Percentiles rank a stretch among this genome's conserved stretches.
Conservation (phyloP, 2,329 filamentous ascomycete genomes). For the Nemania serpens region DNA sequence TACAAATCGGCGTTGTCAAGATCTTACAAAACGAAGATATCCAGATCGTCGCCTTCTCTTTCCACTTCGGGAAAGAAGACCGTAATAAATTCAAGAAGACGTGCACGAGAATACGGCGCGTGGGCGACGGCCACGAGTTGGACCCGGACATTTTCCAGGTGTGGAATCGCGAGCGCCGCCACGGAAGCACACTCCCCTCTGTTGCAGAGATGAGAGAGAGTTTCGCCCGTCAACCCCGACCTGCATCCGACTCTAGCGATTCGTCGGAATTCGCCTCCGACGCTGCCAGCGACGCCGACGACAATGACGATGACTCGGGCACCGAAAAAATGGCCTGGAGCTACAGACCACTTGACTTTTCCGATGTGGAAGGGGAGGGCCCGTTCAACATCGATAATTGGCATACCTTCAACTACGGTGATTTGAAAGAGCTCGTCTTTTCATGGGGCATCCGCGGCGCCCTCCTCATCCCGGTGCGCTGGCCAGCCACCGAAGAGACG, state of each 20-base stretch:
- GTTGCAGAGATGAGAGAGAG: background rate
- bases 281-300: too few species aligned
- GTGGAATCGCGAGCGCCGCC: background rate
- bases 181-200: background rate
- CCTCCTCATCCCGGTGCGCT: conserved; percentile 3
- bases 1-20: background rate
- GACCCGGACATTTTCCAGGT: background rate
- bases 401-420: background rate
- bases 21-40: background rate
- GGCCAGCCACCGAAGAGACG: too few species aligned
- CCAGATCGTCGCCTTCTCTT: background rate
- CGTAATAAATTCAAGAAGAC: background rate
- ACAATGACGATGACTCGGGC: too few species aligned
- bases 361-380: background rate
- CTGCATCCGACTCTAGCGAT: too few species aligned
- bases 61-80: background rate
- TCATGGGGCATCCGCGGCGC: background rate
- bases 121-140: background rate
- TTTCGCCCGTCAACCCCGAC: background rate
- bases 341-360: background rate
- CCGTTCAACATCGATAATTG: background rate
- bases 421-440: background rate
- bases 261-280: too few species aligned
- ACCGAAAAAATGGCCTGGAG: background rate
- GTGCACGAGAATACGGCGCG: background rate